Base-by-base conservation (phyloP, 148 eudicot species). In the Camellia japonica region DNA sequence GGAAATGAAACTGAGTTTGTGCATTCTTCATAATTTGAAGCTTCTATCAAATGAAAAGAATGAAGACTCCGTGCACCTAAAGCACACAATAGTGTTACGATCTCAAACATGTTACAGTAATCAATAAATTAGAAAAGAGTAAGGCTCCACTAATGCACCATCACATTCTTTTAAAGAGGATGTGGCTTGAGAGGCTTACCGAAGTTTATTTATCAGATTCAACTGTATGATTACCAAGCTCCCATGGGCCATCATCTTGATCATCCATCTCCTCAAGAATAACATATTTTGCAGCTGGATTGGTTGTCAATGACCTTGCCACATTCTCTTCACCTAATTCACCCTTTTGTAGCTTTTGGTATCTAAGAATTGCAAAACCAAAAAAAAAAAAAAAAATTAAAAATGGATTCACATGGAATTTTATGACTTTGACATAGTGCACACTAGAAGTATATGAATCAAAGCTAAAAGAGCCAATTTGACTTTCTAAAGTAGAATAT, bases 191-290 rank as follows among this genome's bases (percentile, higher is more conserved):
- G 58, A 76, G 9, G 75, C 82, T 76, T 80, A 85, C 82, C 47
- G 14, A 64, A 46, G 71, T 52, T 82, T 61, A 67, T 49, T 20
- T 30, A 18, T 7, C 16, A 64, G 23, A 74, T 58, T 71, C 85
- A 44, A 14, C 18, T 52, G 76, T 19, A 44, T 66, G 61, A 64
- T 63, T 49, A 46, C n/a, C 68, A 63, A 70, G 71, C 68, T 79
- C 14, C 14, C 83, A 90, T 80, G 84, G 82, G 59, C 80, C 73
- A 54, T 85, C 89, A 78, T 86, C 91, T 83, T 90, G 90, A 75
- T 89, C 95, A 55, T 95, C 97, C 56, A 82, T 82, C 83, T 93
- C 94, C 75, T 95, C 99, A 42, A 95, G 97, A 81, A 93, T 95
- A 81, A 90, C 99, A 86, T 95, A 95, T 83, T 87, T 95, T 51